Conservation (phyloP, 208 protist genomes). For the Leishmania arabica region DNA sequence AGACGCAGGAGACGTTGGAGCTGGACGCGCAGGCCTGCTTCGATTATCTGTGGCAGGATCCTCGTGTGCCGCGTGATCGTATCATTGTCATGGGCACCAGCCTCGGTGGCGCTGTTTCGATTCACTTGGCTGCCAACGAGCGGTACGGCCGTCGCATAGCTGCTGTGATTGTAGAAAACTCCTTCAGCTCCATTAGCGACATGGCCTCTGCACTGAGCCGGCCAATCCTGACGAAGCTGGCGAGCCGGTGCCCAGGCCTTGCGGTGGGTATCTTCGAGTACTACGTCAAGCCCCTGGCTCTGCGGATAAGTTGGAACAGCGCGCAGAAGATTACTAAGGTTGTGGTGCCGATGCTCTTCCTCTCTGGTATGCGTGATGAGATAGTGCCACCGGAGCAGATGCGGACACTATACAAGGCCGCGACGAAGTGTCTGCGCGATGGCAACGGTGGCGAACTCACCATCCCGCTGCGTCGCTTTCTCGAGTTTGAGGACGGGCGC, state of each 20-base stretch:
- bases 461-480: conserved; percentile 47
- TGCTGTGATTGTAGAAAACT: conserved; percentile 91
- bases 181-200: conserved; percentile 89
- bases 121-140: conserved; percentile 67
- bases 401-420: conserved; percentile 56
- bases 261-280: conserved; percentile 56
- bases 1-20: conserved; percentile 77
- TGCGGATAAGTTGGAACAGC: conserved; percentile 74
- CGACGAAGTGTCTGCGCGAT: conserved; percentile 21
- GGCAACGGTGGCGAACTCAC: conserved; percentile 21
- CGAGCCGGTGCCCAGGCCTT: conserved; percentile 18
- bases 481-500: conserved; percentile 65
- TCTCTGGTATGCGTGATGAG: conserved; percentile 82
- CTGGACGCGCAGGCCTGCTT: conserved; percentile 86
- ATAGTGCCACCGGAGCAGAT: conserved; percentile 88
- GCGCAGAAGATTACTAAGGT: conserved; percentile 44
- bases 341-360: conserved; percentile 74
- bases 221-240: conserved; percentile 21
- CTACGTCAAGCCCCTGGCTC: conserved; percentile 78
- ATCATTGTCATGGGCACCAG: conserved; percentile 91
- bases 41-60: conserved; percentile 65
- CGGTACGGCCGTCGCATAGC: conserved; percentile 48
- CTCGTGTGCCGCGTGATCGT: conserved; percentile 60
- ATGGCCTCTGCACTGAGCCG: conserved; percentile 60
- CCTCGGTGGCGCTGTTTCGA: conserved; percentile 88